Evolutionary conservation across 495 filamentous ascomycete genomes (phyloP).

Genomic region (Penicillium robsamsonii): DNA sequence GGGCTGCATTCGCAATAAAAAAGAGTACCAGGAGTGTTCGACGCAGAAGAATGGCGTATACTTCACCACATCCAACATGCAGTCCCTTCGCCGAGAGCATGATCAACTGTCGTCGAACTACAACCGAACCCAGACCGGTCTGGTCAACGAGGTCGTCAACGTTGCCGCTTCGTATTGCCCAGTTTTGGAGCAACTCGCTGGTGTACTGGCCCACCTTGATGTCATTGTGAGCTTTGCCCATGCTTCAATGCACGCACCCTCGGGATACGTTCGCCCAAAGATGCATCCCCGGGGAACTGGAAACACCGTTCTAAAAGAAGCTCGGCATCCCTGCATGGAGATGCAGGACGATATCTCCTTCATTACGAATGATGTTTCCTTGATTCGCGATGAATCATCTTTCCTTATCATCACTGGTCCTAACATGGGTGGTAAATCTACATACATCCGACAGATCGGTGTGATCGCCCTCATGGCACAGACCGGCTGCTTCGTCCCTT

Average conservation of each 20-base stretch:
- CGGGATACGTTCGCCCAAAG: conserved; percentile 84
- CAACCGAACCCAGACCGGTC: conserved; percentile 86
- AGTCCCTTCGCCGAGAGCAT: conserved; percentile 80
- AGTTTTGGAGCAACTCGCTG: conserved; percentile 85
- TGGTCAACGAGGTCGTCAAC: conserved; percentile 88
- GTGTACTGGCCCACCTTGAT: conserved; percentile 88
- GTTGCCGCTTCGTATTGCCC: conserved; percentile 95
- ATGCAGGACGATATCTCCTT: conserved; percentile 99
- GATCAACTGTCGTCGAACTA: conserved; percentile 95
- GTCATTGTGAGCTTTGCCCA: conserved; percentile 96
- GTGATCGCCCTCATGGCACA: conserved; percentile 98
- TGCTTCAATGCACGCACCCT: conserved; percentile 88
- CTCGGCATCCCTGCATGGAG: conserved; percentile 97
- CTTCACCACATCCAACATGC: conserved; percentile 88
- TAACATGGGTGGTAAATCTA: conserved; percentile 99
- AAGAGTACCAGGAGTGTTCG: conserved; percentile 87
- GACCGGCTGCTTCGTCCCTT: conserved; percentile 94
- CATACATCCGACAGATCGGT: conserved; percentile 97
- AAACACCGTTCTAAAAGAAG: conserved; percentile 87
- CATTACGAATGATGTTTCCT: conserved; percentile 93
- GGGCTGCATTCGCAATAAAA: conserved; percentile 87
- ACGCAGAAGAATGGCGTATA: conserved; percentile 99
- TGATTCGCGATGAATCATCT: conserved; percentile 75
- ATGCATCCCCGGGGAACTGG: conserved; percentile 90
- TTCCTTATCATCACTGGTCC: conserved; percentile 98